Evolutionary conservation across 1,284 basidiomycete species (phyloP).

Genomic region (Fomitopsis schrenkii): DNA sequence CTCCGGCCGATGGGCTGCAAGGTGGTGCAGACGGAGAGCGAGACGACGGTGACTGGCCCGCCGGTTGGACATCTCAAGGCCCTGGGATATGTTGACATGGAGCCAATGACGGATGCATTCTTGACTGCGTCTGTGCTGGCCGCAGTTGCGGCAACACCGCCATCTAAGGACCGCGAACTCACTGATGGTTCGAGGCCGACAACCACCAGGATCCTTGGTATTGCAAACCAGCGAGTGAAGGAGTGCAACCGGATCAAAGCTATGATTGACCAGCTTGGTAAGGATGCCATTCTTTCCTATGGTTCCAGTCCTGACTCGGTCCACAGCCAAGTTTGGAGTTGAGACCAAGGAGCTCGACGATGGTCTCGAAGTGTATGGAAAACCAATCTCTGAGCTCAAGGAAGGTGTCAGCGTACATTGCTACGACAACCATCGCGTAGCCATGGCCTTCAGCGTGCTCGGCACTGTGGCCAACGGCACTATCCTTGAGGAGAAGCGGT

Average conservation of each 20-base stretch:
- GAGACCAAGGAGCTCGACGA: slow-evolving; percentile 91
- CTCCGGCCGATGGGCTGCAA: slow-evolving; percentile 95
- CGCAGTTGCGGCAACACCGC: slow-evolving; percentile 71
- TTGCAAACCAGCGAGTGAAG: slow-evolving; percentile 98
- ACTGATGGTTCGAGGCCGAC: slow-evolving; percentile 30
- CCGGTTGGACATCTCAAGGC: slow-evolving; percentile 78
- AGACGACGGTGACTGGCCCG: slow-evolving; percentile 94
- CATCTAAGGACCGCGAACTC: slow-evolving; percentile 32
- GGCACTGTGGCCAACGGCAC: slow-evolving; percentile 73
- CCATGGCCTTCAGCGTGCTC: slow-evolving; percentile 96
- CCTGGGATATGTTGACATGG: slow-evolving; percentile 93
- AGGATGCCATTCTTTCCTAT: slow-evolving; percentile 15
- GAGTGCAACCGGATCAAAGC: slow-evolving; percentile 97
- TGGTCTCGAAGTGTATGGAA: slow-evolving; percentile 89
- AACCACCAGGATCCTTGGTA: slow-evolving; percentile 85
- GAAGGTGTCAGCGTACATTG: slow-evolving; percentile 78
- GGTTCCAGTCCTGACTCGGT: background rate
- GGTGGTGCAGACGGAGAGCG: slow-evolving; percentile 83
- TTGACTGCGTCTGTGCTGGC: slow-evolving; percentile 91
- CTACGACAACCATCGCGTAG: slow-evolving; percentile 99
- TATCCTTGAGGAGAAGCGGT: slow-evolving; percentile 92
- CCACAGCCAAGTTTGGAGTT: slow-evolving; percentile 88
- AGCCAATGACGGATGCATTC: slow-evolving; percentile 99
- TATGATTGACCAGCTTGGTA: slow-evolving; percentile 94
- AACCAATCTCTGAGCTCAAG: slow-evolving; percentile 58